These are phyloP conservation scores for Sporisorium iseilematis-ciliati DNA, from an alignment of 1,284 basidiomycete genomes.

Conservation along the genomic window DNA sequence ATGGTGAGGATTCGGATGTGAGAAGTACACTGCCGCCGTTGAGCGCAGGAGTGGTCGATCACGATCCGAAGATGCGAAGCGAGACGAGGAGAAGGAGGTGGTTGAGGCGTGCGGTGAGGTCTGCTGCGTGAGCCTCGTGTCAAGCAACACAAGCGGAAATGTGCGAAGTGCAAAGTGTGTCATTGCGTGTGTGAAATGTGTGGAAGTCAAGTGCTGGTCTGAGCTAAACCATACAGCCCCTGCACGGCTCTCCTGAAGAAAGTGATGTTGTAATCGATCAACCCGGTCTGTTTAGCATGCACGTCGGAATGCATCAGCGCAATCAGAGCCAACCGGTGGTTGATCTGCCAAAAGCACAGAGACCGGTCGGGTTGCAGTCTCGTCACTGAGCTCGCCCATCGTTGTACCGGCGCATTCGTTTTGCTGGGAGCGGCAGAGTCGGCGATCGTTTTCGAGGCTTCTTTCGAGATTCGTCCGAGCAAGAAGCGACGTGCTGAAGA, in stretches of 20 bases:
- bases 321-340: conserved; percentile 81
- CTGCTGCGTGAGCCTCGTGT: conserved; percentile 11
- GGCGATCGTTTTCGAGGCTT: conserved; percentile 4
- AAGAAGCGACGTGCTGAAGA: conserved; percentile 37
- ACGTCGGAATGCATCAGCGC: conserved; percentile 83
- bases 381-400: conserved; percentile 70
- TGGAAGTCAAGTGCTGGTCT: conserved; percentile 38
- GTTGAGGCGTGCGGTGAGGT: conserved; percentile 46
- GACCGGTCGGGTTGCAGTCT: conserved; percentile 80
- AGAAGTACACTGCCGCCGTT: conserved; percentile 36
- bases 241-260: conserved; percentile 77
- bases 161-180: not conserved
- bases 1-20: conserved; percentile 24
- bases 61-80: conserved; percentile 34
- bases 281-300: conserved; percentile 81
- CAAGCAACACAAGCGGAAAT: not conserved
- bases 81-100: conserved; percentile 55
- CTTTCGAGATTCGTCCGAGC: conserved; percentile 31
- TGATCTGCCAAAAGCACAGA: conserved; percentile 87
- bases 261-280: conserved; percentile 93
- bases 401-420: conserved; percentile 2
- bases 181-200: not conserved
- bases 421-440: conserved; percentile 1
- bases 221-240: conserved; percentile 65
- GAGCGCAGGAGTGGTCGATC: conserved; percentile 47